These are phyloP conservation scores for Lachancea mirantina DNA, from an alignment of 805 yeast genomes.

Conservation along the genomic window DNA sequence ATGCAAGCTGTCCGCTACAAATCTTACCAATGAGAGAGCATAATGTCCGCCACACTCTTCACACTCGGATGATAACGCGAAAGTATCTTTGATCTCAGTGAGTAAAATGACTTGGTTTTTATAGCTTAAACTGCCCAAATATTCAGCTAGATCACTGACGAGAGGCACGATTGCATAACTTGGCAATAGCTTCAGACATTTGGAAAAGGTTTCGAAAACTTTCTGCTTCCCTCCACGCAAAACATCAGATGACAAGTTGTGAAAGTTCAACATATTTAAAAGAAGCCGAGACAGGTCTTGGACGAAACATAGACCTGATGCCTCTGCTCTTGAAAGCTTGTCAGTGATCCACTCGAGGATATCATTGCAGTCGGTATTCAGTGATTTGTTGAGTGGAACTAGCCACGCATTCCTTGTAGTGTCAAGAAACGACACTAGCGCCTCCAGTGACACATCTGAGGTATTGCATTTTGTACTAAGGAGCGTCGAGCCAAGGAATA, in stretches of 20 bases:
- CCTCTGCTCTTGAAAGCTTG: slow-evolving; percentile 36
- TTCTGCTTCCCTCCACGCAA: slow-evolving; percentile 25
- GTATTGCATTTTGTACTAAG: slow-evolving; percentile 17
- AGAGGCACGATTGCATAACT: slow-evolving; percentile 5
- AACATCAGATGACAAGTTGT: slow-evolving; percentile 16
- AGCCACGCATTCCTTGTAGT: slow-evolving; percentile 24
- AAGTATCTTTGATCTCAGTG: slow-evolving; percentile 20
- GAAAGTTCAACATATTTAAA: slow-evolving; percentile 25
- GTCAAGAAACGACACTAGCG: slow-evolving; percentile 16
- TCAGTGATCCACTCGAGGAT: slow-evolving; percentile 39
- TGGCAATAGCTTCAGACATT: slow-evolving; percentile 16
- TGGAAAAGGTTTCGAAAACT: slow-evolving; percentile 17
- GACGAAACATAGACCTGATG: slow-evolving; percentile 33
- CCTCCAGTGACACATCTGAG: slow-evolving; percentile 14
- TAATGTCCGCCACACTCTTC: slow-evolving; percentile 26
- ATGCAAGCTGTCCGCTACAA: too few relatives aligned
- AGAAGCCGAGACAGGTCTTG: slow-evolving; percentile 25
- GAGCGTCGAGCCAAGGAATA: slow-evolving; percentile 20
- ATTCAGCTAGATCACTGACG: slow-evolving; percentile 10
- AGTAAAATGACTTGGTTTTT: slow-evolving; percentile 27
- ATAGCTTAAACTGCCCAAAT: slow-evolving; percentile 19
- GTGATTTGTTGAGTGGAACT: slow-evolving; percentile 12
- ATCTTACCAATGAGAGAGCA: slow-evolving; percentile 13
- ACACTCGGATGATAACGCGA: slow-evolving; percentile 18
- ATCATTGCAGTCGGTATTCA: slow-evolving; percentile 41